These are phyloP conservation scores for Pichia sp. DNA, from an alignment of 1,139 yeast species.

Conservation along the genomic window DNA sequence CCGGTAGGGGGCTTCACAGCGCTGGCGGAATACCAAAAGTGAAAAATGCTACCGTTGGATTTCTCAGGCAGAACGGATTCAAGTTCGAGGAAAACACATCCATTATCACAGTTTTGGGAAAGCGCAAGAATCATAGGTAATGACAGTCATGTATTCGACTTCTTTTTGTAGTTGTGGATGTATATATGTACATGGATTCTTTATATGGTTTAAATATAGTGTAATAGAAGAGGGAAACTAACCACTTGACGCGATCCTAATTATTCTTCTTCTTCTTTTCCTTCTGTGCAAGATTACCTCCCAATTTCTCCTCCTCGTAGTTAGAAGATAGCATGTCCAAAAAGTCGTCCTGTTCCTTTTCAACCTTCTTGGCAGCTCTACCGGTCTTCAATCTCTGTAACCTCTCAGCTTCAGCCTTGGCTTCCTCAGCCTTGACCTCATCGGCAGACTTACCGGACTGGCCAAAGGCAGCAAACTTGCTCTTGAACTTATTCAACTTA, in stretches of 20 bases:
- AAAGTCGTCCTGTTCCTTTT: constrained; percentile 29
- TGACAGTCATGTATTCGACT: neutral
- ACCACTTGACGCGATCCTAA: neutral
- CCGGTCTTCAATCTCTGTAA: constrained; percentile 29
- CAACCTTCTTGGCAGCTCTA: constrained; percentile 22
- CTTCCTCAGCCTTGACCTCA: constrained; percentile 27
- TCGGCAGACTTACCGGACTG: constrained; percentile 32
- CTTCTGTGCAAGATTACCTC: constrained; percentile 33
- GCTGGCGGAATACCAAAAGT: constrained; percentile 47
- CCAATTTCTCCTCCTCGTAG: constrained; percentile 32
- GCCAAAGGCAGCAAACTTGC: constrained; percentile 60
- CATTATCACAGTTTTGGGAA: constrained; percentile 44
- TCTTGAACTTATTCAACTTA: constrained; percentile 77
- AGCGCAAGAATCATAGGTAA: constrained; percentile 13
- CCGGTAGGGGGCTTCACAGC: constrained; percentile 66
- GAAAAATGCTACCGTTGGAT: constrained; percentile 37
- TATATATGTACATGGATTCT: neutral
- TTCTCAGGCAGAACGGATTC: constrained; percentile 36
- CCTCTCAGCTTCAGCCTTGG: constrained; percentile 28
- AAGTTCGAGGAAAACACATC: constrained; percentile 44
- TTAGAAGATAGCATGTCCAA: constrained; percentile 30
- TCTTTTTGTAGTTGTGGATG: neutral
- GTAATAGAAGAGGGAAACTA: neutral
- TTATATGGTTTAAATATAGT: neutral
- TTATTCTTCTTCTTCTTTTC: constrained; percentile 27